Percentiles rank a stretch among this genome's conserved stretches.
These are phyloP conservation scores for Phalaenopsis equestris DNA, from an alignment of 106 monocot species.

Conservation along the genomic window DNA sequence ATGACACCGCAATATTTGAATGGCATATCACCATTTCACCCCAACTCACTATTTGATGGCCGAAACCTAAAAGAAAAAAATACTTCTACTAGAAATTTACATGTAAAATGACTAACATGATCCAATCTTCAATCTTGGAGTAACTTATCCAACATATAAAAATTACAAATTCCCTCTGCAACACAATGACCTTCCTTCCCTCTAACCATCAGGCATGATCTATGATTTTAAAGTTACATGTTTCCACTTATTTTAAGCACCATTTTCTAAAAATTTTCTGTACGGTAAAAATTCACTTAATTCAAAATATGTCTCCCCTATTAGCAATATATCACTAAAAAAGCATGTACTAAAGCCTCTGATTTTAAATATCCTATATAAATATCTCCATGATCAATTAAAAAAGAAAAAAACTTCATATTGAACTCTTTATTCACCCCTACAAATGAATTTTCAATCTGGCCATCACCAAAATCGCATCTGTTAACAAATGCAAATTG, in stretches of 20 bases:
- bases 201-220: no score
- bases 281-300: not conserved
- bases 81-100: no score
- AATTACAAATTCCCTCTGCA: no score
- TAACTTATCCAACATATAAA: no score
- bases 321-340: not conserved
- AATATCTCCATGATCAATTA: not conserved
- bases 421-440: not conserved
- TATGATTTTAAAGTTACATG: no score
- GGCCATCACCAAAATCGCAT: not conserved
- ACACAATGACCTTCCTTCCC: no score
- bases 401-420: not conserved
- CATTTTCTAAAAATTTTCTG: not conserved
- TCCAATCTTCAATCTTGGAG: no score
- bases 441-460: not conserved
- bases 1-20: no score
- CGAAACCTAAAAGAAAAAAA: no score
- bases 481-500: not conserved
- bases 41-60: no score
- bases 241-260: not conserved
- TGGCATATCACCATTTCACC: no score
- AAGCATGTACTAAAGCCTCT: not conserved
- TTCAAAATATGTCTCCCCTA: not conserved
- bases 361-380: not conserved
- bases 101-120: no score